Base-by-base conservation (phyloP, 169 alveolate genomes). In the Cryptosporidium ryanae region DNA sequence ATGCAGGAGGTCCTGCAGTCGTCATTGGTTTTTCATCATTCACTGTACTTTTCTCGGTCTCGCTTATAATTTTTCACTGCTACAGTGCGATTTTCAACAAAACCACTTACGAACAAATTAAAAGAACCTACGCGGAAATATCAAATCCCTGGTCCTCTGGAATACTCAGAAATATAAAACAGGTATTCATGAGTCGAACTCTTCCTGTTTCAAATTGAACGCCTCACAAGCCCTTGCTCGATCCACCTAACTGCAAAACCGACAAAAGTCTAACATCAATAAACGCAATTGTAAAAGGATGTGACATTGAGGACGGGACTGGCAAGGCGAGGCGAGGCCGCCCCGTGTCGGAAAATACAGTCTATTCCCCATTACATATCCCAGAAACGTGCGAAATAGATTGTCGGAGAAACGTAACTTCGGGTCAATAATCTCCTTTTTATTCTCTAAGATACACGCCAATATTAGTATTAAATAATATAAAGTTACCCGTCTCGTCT, bases 1-100 rank as follows among this genome's bases (percentile, higher is more conserved):
- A 25, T 38, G 61, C 44, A 76, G 94, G 70, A 64, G 94, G 63
- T 64, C 90, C 81, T 12, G 90, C 44, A 64, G 87, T 54, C 49
- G 90, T 61, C 38, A 68, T 49, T 1, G 87, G 63, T 21, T 67
- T 34, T 46, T 82, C 82, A 31, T 92, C 52, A 48, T 82, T 64
- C 31, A 82, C 82, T 12, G 48, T 64, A 29, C 59, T 76, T 5
- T 82, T 82, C 44, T 64, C 90, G 3, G 25, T 27, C n/a, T 64
- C 71, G 18, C 63, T 76, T 23, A 32, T 76, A 2, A 23, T 76
- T 17, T 76, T 76, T 48, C 87, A 76, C 18, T 76, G 71, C n/a
- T 76, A 76, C 34, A 55, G 44, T 38, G 68, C 76, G 76, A 55
- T 61, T 50, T 32, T 76, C 34, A 76, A 76, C 49, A 55, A 48